Evolutionary conservation across 2,329 filamentous ascomycete genomes (phyloP).

Genomic region (Apiospora sp.): DNA sequence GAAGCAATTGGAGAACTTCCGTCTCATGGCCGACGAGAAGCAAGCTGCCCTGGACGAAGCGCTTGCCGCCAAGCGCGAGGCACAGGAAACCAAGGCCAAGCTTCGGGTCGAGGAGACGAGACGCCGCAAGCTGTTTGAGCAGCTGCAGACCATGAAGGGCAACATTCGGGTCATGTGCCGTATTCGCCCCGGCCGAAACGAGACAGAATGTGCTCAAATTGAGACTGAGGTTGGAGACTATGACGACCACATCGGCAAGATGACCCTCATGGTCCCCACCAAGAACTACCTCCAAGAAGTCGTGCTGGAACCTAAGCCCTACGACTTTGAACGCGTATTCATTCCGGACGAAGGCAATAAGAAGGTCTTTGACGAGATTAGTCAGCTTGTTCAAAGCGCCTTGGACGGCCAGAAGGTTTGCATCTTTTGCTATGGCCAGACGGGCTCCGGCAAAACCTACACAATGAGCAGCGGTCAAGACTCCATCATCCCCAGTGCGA

Average conservation of each 20-base stretch:
- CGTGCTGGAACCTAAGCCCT: conserved; percentile 79
- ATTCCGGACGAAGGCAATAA: conserved; percentile 78
- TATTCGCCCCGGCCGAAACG: conserved; percentile 76
- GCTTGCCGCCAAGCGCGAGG: conserved; percentile 25
- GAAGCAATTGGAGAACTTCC: conserved; percentile 30
- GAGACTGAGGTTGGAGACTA: conserved; percentile 75
- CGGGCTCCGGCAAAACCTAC: conserved; percentile 93
- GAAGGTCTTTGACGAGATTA: conserved; percentile 95
- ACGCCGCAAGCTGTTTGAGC: conserved; percentile 92
- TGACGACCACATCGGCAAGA: conserved; percentile 75
- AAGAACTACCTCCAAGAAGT: conserved; percentile 78
- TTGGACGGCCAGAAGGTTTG: conserved; percentile 98
- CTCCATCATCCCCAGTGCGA: conserved; percentile 94
- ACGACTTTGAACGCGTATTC: conserved; percentile 94
- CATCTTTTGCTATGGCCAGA: conserved; percentile 98
- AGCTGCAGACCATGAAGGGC: conserved; percentile 96
- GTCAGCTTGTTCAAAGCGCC: conserved; percentile 94
- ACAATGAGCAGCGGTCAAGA: conserved; percentile 81
- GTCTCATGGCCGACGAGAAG: conserved; percentile 28
- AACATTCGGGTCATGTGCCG: conserved; percentile 99
- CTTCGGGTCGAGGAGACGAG: conserved; percentile 51
- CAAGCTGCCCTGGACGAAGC: conserved; percentile 28
- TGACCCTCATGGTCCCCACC: conserved; percentile 84
- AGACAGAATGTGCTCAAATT: conserved; percentile 70
- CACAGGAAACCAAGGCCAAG: conserved; percentile 31